A percentile compares a stretch with the other conserved stretches of the same genome.
These are phyloP conservation scores for Iberis pinnata DNA, from an alignment of 345 rosid species.

Conservation along the genomic window DNA sequence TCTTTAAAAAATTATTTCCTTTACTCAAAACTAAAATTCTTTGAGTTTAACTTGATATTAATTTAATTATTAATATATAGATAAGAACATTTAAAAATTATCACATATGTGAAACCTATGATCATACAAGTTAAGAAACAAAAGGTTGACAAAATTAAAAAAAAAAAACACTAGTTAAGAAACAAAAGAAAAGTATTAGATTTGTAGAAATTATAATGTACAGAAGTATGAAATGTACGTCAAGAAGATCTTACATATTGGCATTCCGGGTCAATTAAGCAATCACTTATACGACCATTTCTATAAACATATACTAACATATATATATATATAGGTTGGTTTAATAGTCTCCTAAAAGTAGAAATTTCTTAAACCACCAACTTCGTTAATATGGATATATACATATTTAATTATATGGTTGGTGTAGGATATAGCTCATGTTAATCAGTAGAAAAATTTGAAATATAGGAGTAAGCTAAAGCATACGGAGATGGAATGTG, in stretches of 20 bases:
- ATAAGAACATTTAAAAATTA: neutral
- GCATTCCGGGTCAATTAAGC: neutral
- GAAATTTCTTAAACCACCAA: conserved; percentile 8
- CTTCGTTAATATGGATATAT: neutral
- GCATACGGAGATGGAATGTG: conserved; percentile 56
- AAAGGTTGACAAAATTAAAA: no score
- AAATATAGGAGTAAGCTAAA: conserved; percentile 55
- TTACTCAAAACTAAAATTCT: no score
- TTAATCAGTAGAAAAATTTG: neutral
- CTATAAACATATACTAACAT: neutral
- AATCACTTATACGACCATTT: neutral
- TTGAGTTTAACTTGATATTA: neutral
- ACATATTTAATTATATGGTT: neutral
- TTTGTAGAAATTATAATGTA: neutral
- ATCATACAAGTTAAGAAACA: no score
- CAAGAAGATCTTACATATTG: no score
- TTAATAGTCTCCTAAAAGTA: neutral
- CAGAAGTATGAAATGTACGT: no score
- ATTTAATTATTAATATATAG: no score
- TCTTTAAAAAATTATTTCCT: no score
- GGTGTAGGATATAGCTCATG: neutral
- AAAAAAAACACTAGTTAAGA: neutral
- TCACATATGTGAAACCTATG: no score
- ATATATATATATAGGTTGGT: neutral
- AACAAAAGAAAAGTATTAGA: neutral